phyloP scores from a whole-genome alignment of 2,329 filamentous ascomycete genomes.

The Fusarium oxysporum region DNA sequence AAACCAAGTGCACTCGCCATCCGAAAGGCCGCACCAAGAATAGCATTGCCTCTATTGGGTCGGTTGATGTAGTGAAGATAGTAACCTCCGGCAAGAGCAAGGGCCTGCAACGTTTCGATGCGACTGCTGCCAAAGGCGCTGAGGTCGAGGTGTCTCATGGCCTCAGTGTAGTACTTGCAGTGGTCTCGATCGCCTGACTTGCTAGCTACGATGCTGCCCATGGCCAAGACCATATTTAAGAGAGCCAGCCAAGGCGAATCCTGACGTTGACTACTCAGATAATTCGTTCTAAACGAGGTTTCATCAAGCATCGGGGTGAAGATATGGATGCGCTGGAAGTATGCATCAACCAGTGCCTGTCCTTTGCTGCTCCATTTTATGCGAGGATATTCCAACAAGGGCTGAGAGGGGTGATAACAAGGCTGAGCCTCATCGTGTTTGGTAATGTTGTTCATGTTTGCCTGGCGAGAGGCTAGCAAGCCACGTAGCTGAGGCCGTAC shows the following conservation, averaged over 20 bases:
- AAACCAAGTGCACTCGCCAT: slow-evolving; percentile 11
- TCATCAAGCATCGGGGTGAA: slow-evolving; percentile 4
- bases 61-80: slow-evolving; percentile 17
- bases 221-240: slow-evolving; percentile 8
- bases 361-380: slow-evolving; percentile 1
- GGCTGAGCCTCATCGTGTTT: not conserved
- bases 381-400: not conserved
- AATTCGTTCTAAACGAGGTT: slow-evolving; percentile 2
- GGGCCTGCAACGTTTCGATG: slow-evolving; percentile 8
- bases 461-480: slow-evolving; percentile 1
- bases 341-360: slow-evolving; percentile 1
- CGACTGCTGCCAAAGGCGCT: not conserved
- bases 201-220: slow-evolving; percentile 1
- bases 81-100: not conserved
- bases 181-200: slow-evolving; percentile 4
- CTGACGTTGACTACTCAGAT: not conserved
- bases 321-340: slow-evolving; percentile 11
- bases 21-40: slow-evolving; percentile 6
- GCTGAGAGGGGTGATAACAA: not conserved
- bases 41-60: slow-evolving; percentile 13
- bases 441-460: not conserved
- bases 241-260: slow-evolving; percentile 7
- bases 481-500: slow-evolving; percentile 1
- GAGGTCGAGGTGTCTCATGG: slow-evolving; percentile 4
- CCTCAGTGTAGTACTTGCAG: slow-evolving; percentile 3